Conservation (phyloP, 2,329 filamentous ascomycete species). For the Fusarium sarcochroum region DNA sequence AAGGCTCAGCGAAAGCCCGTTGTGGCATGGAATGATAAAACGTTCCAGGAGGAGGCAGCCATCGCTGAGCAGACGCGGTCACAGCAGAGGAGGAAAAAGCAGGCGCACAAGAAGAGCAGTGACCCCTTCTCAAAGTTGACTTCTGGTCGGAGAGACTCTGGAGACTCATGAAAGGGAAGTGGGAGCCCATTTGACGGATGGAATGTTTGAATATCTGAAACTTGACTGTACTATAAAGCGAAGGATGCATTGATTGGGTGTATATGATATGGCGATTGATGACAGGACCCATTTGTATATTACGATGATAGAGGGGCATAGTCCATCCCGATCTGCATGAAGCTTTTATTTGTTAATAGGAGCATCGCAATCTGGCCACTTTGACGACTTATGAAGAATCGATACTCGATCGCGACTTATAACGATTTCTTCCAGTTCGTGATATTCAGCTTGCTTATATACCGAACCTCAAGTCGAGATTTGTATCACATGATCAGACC, state of each 20-base stretch:
- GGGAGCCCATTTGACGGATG: conserved; percentile 6
- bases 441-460: neutral
- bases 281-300: conserved; percentile 29
- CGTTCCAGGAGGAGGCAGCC: conserved; percentile 27
- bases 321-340: conserved; percentile 17
- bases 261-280: conserved; percentile 9
- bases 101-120: conserved; percentile 6
- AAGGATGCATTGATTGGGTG: conserved; percentile 23
- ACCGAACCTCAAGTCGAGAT: neutral
- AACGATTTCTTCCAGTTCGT: neutral
- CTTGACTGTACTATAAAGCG: conserved; percentile 39
- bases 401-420: neutral
- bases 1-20: conserved; percentile 7
- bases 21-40: conserved; percentile 14
- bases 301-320: conserved; percentile 25
- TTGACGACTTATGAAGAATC: neutral
- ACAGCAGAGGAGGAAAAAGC: conserved; percentile 13
- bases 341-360: conserved; percentile 5
- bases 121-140: conserved; percentile 35
- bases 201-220: conserved; percentile 30
- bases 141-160: conserved; percentile 10
- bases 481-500: conserved; percentile 50
- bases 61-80: conserved; percentile 20
- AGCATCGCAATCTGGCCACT: conserved; percentile 1
- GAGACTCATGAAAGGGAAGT: conserved; percentile 8